Conservation (phyloP, 2,329 filamentous ascomycete genomes). For the Cercospora sp. region DNA sequence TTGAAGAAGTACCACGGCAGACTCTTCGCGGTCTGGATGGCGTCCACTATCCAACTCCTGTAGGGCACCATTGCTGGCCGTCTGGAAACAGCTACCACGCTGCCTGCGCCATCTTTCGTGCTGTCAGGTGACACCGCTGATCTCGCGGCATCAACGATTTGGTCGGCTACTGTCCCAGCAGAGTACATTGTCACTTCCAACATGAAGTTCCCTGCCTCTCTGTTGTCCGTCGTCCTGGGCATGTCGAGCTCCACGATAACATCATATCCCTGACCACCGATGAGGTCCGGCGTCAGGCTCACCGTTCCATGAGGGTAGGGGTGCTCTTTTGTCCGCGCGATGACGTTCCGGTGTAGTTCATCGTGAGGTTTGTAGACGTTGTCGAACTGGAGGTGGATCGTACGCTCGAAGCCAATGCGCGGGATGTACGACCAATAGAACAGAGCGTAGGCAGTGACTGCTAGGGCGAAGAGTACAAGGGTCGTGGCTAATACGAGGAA, state of each 20-base stretch:
- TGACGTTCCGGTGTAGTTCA: conserved; percentile 4
- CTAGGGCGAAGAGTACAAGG: conserved; percentile 57
- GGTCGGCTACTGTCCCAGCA: conserved; percentile 16
- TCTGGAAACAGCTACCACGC: conserved; percentile 54
- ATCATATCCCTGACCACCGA: conserved; percentile 79
- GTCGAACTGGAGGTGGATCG: conserved; percentile 67
- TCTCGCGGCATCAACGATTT: conserved; percentile 21
- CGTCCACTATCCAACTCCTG: conserved; percentile 66
- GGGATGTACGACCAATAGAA: conserved; percentile 72
- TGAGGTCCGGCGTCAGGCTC: conserved; percentile 55
- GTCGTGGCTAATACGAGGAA: conserved; percentile 56
- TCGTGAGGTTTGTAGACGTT: conserved; percentile 38
- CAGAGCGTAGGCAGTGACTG: conserved; percentile 61
- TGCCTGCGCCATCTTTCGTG: conserved; percentile 26
- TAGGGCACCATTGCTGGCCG: conserved; percentile 81
- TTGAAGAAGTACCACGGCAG: conserved; percentile 70
- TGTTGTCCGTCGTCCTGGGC: conserved; percentile 74
- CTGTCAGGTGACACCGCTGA: conserved; percentile 21
- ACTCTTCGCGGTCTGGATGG: conserved; percentile 60
- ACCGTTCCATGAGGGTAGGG: conserved; percentile 55
- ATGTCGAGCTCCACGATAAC: conserved; percentile 72
- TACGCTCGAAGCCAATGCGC: conserved; percentile 61
- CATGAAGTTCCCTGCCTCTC: conserved; percentile 90
- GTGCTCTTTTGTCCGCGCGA: conserved; percentile 18
- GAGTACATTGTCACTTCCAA: conserved; percentile 70